A percentile compares a stretch with the other conserved stretches of the same genome.
phyloP scores from a whole-genome alignment of 2,329 filamentous ascomycete genomes.

The Paradendryphiella salina region DNA sequence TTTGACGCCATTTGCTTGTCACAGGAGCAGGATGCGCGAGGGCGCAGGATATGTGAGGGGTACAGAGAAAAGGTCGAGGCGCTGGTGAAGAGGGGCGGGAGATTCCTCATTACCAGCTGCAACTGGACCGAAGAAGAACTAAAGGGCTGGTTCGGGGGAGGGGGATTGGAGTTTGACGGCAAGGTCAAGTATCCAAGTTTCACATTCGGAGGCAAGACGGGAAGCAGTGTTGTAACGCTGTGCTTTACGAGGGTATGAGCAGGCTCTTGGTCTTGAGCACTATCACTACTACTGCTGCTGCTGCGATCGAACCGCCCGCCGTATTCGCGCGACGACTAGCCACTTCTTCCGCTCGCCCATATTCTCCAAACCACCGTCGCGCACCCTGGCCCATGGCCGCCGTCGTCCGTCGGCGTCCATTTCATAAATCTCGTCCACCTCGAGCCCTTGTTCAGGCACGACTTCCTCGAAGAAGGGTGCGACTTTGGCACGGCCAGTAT shows the following conservation, averaged over 20 bases:
- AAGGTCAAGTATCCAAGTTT: slow-evolving; percentile 82
- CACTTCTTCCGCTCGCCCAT: slow-evolving; percentile 67
- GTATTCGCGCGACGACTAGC: slow-evolving; percentile 61
- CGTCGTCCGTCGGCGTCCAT: slow-evolving; percentile 67
- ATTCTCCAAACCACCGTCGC: slow-evolving; percentile 65
- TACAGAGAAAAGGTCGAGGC: slow-evolving; percentile 71
- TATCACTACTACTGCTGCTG: background rate
- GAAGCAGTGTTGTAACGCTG: slow-evolving; percentile 84
- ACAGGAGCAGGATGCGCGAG: slow-evolving; percentile 56
- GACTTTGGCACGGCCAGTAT: slow-evolving; percentile 69
- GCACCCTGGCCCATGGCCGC: slow-evolving; percentile 60
- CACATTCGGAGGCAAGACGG: slow-evolving; percentile 84
- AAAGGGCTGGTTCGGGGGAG: slow-evolving; percentile 70
- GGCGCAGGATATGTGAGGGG: slow-evolving; percentile 68
- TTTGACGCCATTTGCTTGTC: slow-evolving; percentile 92
- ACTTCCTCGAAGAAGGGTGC: slow-evolving; percentile 65
- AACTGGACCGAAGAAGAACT: slow-evolving; percentile 97
- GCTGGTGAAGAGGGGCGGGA: slow-evolving; percentile 70
- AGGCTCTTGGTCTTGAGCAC: background rate
- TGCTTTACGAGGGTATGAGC: slow-evolving; percentile 67
- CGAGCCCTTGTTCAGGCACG: slow-evolving; percentile 55
- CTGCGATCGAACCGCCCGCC: slow-evolving; percentile 17
- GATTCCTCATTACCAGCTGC: slow-evolving; percentile 88
- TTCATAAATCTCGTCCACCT: slow-evolving; percentile 69
- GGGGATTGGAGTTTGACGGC: slow-evolving; percentile 63